phyloP scores from a whole-genome alignment of 1,284 basidiomycete genomes.

The Tylopilus sp. region DNA sequence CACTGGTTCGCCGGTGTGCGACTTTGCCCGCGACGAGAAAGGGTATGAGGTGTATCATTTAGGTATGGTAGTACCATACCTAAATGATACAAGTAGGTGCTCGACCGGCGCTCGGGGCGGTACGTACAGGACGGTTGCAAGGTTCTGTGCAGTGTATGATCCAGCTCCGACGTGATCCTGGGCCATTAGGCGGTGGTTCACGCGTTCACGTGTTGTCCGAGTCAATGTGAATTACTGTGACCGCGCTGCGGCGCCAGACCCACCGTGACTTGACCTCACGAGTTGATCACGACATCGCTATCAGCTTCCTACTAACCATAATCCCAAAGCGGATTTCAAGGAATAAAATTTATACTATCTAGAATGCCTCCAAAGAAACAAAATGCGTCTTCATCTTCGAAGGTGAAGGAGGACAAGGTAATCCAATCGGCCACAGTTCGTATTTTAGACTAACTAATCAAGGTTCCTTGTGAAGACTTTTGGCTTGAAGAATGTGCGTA shows the following conservation, averaged over 20 bases:
- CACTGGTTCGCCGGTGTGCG: too few relatives aligned
- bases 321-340: background rate
- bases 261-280: background rate
- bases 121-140: background rate
- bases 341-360: background rate
- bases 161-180: background rate
- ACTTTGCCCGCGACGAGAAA: too few relatives aligned
- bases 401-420: slow-evolving; percentile 75
- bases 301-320: background rate
- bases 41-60: too few relatives aligned
- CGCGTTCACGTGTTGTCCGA: too few relatives aligned
- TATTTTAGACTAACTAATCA: slow-evolving; percentile 32
- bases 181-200: too few relatives aligned
- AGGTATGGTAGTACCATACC: too few relatives aligned
- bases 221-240: background rate
- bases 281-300: background rate
- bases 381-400: slow-evolving; percentile 47
- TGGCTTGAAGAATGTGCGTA: slow-evolving; percentile 84
- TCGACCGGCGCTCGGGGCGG: background rate
- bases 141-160: background rate
- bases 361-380: slow-evolving; percentile 72
- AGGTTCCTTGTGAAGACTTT: slow-evolving; percentile 60
- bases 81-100: too few relatives aligned
- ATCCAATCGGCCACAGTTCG: slow-evolving; percentile 19
- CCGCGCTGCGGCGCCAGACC: background rate